Evolutionary conservation across 441 rosid genomes (phyloP), one percentile per base, ranked within the genome.

Genomic region (Arabidopsis lyrata): DNA sequence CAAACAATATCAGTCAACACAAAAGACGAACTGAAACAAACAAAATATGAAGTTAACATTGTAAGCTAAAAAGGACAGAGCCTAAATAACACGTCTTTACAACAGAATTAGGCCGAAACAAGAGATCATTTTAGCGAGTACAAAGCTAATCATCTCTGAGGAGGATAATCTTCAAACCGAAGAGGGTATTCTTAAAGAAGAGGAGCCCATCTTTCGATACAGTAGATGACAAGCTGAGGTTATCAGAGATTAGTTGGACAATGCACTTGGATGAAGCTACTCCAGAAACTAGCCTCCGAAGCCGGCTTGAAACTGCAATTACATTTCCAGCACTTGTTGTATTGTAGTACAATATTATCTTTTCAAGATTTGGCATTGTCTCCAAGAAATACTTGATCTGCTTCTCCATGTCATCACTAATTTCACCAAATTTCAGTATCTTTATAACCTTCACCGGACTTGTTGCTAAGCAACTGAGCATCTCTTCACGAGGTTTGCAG

Each of bases 361-460:
- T 15, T 32, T 72, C 70, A 20, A 72, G 76, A 42, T 72, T 72
- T 1, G 76, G 70, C 76, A 72, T 63, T 12, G 63, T 53, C 16
- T 72, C 38, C 45, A 72, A 11, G 4, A 72, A 72, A 44, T 62
- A 1, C 57, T 54, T 72, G 56, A 72, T 63, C 64, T 38, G 38
- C 41, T 11, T 55, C 8, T 54, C 70, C 4, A 31, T 12, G 22
- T 35, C 64, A 54, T 41, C 50, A 4, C 11, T 7, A 41, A 31
- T 24, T 34, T 44, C 76, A 14, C 31, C 70, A 63, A 54, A 54
- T 36, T 18, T 44, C 36, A 44, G 36, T 36, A 72, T 42, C 63
- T 72, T 63, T 48, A 72, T 8, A 10, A 34, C n/a, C 68, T 72
- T 72, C 47, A 72, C 76, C 1, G 70, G 76, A 34, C 62, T 61